These are phyloP conservation scores for Amphichorda felina DNA, from an alignment of 2,329 filamentous ascomycete species.

Conservation along the genomic window DNA sequence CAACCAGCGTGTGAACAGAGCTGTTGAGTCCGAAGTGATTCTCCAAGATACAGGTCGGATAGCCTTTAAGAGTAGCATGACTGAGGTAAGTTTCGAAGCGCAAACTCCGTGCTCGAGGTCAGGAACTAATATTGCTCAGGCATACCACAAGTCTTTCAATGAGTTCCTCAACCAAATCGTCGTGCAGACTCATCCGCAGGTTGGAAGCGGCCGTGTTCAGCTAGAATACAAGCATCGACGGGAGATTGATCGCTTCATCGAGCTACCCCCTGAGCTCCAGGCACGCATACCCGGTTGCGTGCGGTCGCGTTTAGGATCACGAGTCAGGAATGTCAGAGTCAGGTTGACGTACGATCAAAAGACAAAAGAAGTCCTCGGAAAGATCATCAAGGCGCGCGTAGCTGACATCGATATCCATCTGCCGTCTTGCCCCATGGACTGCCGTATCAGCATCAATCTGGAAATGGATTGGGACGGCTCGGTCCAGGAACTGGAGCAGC, in stretches of 20 bases:
- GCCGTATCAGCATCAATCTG: constrained; percentile 85
- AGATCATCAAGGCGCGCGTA: constrained; percentile 86
- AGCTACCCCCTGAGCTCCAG: constrained; percentile 50
- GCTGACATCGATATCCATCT: constrained; percentile 80
- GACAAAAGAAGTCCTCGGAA: constrained; percentile 56
- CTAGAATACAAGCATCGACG: constrained; percentile 73
- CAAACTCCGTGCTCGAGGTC: neutral
- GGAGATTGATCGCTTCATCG: constrained; percentile 76
- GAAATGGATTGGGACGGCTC: constrained; percentile 80
- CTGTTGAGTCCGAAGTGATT: constrained; percentile 59
- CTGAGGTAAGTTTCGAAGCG: constrained; percentile 48
- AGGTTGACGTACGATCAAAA: constrained; percentile 70
- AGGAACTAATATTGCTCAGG: constrained; percentile 29
- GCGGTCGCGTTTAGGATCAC: constrained; percentile 40
- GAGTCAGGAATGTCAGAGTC: constrained; percentile 14
- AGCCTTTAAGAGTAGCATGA: constrained; percentile 82
- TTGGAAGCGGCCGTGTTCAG: constrained; percentile 37
- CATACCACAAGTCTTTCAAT: constrained; percentile 75
- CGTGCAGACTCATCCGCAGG: constrained; percentile 42
- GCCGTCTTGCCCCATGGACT: constrained; percentile 69
- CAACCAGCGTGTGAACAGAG: constrained; percentile 54
- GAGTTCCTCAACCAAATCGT: constrained; percentile 67
- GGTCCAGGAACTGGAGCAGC: constrained; percentile 39
- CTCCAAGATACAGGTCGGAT: constrained; percentile 48
- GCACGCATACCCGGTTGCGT: constrained; percentile 53